Base-by-base conservation (phyloP, 345 rosid species). In the Ceriops tagal region DNA sequence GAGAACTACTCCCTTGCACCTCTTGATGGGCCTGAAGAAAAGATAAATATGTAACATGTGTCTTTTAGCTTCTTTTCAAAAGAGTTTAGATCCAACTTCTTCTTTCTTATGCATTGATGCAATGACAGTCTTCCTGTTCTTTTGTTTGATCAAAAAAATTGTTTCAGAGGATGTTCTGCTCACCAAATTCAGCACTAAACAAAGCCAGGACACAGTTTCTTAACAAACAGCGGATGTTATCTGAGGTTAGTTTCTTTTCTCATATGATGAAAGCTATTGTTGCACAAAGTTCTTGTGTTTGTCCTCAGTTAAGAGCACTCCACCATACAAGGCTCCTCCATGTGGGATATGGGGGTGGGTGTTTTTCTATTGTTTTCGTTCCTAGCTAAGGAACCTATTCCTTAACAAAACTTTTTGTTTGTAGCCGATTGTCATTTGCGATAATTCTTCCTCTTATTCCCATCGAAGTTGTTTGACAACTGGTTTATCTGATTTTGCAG, bases 151-250 rank as follows among this genome's bases (percentile, higher is more conserved):
- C 4, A 32, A 24, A 28, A 35, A 62, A 1, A 5, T 20, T 1
- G 63, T 67, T 62, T 34, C 96, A 96, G 97, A 87, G 90, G 78
- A 76, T 88, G 83, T 85, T 46, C 66, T 82, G 71, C 65, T 96
- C 99, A 3, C 97, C 98, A 62, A 90, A 96, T 78, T 96, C 98
- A 6, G 82, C 72, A 20, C 49, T 74, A 53, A 92, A 82, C 71
- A 92, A 96, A 81, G 96, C 98, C 53, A 86, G 98, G 81, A 92
- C 99, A n/a, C 93, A 83, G 74, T 80, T 61, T 62, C 66, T 92
- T 74, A 90, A 88, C 84, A 86, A 83, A 80, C 97, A 92, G 80
- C 88, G 97, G 73, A 84, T 89, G 97, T 70, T 84, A 62, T 81
- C 96, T 6, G 74, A 84, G 96, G 97, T 87, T 63, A 7, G 58